These are phyloP conservation scores for Casaregolazyma suthepensis DNA, from an alignment of 1,139 yeast genomes.

Conservation along the genomic window DNA sequence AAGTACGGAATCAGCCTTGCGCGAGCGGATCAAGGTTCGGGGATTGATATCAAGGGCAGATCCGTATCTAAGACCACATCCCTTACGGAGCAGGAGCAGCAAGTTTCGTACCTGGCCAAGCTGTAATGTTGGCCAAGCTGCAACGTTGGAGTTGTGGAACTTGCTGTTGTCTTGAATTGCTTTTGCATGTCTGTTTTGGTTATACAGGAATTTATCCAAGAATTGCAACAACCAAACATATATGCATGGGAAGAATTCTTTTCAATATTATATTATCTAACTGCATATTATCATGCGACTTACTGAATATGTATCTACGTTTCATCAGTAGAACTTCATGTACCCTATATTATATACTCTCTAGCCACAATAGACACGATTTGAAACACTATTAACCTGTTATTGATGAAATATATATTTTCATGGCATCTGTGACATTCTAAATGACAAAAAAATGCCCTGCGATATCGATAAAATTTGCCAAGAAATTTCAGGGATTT, in stretches of 20 bases:
- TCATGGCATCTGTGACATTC: not conserved
- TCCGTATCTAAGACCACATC: not conserved
- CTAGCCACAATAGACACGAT: not conserved
- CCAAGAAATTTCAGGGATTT: not conserved
- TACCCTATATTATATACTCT: not conserved
- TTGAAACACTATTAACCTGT: not conserved
- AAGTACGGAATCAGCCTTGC: not conserved
- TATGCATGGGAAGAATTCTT: not conserved
- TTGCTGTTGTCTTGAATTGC: not conserved
- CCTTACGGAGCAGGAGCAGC: not conserved
- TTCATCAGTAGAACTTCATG: not conserved
- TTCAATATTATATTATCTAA: not conserved
- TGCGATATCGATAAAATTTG: not conserved
- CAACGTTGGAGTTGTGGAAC: too few species aligned
- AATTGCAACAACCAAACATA: not conserved
- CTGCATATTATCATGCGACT: not conserved
- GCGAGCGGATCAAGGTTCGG: not conserved
- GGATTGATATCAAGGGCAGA: not conserved
- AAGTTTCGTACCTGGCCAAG: constrained; percentile 1
- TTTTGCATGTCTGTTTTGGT: not conserved
- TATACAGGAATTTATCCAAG: not conserved
- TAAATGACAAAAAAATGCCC: not conserved
- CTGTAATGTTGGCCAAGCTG: not conserved
- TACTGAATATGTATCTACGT: not conserved
- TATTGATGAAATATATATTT: not conserved